Base-by-base conservation (phyloP, 768 basidiomycete species). In the Mycena pura region DNA sequence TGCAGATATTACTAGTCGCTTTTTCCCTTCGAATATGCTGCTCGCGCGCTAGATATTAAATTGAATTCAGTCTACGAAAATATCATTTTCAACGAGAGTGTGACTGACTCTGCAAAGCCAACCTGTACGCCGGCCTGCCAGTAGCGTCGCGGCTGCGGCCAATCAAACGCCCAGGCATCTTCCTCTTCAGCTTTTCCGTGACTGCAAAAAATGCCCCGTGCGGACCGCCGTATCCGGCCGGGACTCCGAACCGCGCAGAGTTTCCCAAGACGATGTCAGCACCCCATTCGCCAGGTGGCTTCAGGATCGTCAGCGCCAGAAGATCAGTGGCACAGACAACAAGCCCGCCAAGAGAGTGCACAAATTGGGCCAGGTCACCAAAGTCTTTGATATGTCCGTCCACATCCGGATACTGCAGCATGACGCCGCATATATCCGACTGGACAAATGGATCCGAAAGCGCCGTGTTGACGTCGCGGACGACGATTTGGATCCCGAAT, bases 1-100 rank as follows among this genome's bases (percentile, higher is more conserved):
- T 99, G 73, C 97, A 99, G 60, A 99, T 97, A 72, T 99, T 99
- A 71, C 93, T 95, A 5, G 97, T 99, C 0, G 97, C 96, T 78
- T 95, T 98, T 74, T 99, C 96, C 21, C 96, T 91, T 60, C 96
- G 91, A 64, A 98, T 97, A 70, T 97, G 95, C 76, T 96, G 96
- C 73, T 97, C 95, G 25, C 95, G 92, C 58, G 96, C 94, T 96
- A 40, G 19, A 19, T 39, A 43, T 61, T 9, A 27, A 41, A 28
- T 45, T 19, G 46, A 22, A 19, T 36, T 17, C 48, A 25, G 46
- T 38, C 6, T 24, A 25, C 6, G 8, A 24, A 29, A 40, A 28
- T n/a, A 29, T 6, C 47, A 10, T 15, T 50, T 39, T 29, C n/a
- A 48, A 28, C 15, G 15, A 19, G 5, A 49, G n/a, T n/a, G n/a